Evolutionary conservation across 768 basidiomycete genomes (phyloP).

Genomic region (Ephemerocybe angulata): DNA sequence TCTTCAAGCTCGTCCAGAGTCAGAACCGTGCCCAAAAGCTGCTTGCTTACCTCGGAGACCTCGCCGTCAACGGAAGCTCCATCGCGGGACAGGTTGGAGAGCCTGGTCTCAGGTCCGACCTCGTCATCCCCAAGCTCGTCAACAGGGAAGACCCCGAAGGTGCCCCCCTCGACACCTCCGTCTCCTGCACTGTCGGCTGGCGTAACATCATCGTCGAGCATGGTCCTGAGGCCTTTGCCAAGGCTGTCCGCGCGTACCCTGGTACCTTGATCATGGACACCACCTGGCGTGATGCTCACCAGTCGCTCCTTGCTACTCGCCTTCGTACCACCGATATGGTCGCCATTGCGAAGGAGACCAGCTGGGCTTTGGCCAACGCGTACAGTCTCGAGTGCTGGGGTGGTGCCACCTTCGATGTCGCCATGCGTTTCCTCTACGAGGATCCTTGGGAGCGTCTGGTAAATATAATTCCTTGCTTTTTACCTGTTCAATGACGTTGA

Average conservation of each 20-base stretch:
- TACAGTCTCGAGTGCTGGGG: conserved; percentile 99
- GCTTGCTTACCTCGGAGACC: conserved; percentile 93
- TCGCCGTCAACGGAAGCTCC: conserved; percentile 95
- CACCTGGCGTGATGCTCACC: conserved; percentile 99
- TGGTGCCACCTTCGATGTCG: conserved; percentile 97
- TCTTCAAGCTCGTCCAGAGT: conserved; percentile 96
- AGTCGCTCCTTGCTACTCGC: conserved; percentile 94
- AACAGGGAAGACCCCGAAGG: conserved; percentile 76
- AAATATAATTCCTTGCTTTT: conserved; percentile 22
- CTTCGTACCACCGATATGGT: conserved; percentile 95
- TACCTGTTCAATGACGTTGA: background rate
- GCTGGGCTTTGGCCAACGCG: conserved; percentile 90
- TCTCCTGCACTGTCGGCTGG: conserved; percentile 90
- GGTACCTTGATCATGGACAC: conserved; percentile 97
- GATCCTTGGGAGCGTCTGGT: conserved; percentile 99
- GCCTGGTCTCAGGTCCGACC: conserved; percentile 88
- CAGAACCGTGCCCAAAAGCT: conserved; percentile 99
- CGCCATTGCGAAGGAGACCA: conserved; percentile 98
- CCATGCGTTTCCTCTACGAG: conserved; percentile 99
- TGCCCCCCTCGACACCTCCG: conserved; percentile 69
- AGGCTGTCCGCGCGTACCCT: conserved; percentile 94
- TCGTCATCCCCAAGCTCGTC: conserved; percentile 75
- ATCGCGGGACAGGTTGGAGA: conserved; percentile 96
- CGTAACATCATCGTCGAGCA: conserved; percentile 98
- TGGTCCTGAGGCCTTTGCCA: conserved; percentile 97